Percentiles rank a stretch among this genome's conserved stretches.
Conservation (phyloP, 495 filamentous ascomycete species). For the Aeminium ludgeri region DNA sequence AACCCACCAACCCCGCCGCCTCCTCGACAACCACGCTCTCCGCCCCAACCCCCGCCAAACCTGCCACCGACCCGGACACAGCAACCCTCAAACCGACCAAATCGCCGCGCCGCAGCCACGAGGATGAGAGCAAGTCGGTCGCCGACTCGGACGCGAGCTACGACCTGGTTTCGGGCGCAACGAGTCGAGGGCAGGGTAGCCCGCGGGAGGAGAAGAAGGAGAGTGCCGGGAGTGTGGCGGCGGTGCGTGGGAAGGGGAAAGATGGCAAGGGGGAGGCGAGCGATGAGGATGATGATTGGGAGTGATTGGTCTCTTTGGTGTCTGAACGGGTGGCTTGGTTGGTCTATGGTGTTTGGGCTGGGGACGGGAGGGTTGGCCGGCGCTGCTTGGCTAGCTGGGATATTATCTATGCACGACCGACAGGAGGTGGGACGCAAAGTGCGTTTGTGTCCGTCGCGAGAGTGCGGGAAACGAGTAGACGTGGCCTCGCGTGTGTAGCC, state of each 20-base stretch:
- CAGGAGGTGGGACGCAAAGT: too few species aligned
- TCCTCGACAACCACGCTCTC: conserved; percentile 13
- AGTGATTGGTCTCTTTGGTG: conserved; percentile 38
- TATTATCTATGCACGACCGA: too few species aligned
- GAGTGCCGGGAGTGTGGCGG: too few species aligned
- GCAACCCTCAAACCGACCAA: conserved; percentile 28
- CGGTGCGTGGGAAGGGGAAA: conserved; percentile 31
- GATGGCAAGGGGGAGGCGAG: conserved; percentile 39
- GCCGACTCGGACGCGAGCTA: conserved; percentile 86
- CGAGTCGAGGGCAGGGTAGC: conserved; percentile 60
- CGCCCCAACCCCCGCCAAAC: conserved; percentile 16
- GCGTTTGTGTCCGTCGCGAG: too few species aligned
- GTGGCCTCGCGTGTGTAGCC: too few species aligned
- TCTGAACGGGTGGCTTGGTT: too few species aligned
- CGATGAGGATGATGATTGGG: conserved; percentile 70
- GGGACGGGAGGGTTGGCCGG: too few species aligned
- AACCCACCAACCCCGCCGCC: conserved; percentile 13
- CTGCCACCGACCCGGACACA: conserved; percentile 16
- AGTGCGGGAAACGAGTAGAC: too few species aligned
- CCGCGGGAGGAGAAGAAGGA: conserved; percentile 46
- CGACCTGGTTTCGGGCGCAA: conserved; percentile 74
- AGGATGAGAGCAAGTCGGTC: conserved; percentile 56
- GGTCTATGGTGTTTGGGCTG: too few species aligned
- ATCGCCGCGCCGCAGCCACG: conserved; percentile 59
- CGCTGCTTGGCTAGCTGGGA: too few species aligned